A percentile compares a stretch with the other conserved stretches of the same genome.
These are phyloP conservation scores for Adansonia digitata DNA, from an alignment of 345 rosid genomes.

Conservation along the genomic window DNA sequence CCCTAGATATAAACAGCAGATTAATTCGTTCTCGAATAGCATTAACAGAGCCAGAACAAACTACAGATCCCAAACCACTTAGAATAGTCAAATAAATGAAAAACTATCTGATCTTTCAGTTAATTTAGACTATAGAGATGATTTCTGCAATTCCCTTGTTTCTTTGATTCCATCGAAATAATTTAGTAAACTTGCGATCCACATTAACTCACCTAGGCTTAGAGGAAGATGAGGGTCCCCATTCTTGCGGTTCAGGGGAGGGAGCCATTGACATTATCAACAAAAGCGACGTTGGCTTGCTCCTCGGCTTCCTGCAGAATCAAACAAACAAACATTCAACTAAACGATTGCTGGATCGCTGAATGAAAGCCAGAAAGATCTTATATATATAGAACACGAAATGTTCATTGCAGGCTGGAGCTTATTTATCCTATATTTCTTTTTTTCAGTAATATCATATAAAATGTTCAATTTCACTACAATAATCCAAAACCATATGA, in stretches of 20 bases:
- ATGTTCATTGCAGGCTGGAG: background rate
- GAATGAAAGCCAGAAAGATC: slow-evolving; percentile 3
- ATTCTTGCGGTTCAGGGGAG: slow-evolving; percentile 40
- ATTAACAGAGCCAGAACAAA: background rate
- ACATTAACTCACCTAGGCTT: slow-evolving; percentile 32
- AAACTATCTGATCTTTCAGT: background rate
- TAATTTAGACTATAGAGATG: background rate
- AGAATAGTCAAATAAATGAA: background rate
- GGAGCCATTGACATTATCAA: slow-evolving; percentile 60
- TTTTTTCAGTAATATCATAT: background rate
- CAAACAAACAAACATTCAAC: slow-evolving; percentile 2
- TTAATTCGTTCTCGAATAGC: background rate
- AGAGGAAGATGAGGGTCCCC: slow-evolving; percentile 24
- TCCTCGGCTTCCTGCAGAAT: slow-evolving; percentile 27
- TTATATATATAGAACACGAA: background rate
- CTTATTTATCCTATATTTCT: background rate
- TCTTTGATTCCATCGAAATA: background rate
- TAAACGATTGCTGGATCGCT: background rate
- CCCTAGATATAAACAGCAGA: slow-evolving; percentile 33
- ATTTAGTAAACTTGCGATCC: background rate
- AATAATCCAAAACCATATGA: background rate
- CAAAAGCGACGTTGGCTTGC: slow-evolving; percentile 17
- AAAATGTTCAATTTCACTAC: background rate
- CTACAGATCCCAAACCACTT: background rate
- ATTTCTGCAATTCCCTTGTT: background rate